Percentiles rank a stretch among this genome's conserved stretches.
Evolutionary conservation across 495 filamentous ascomycete species (phyloP).

Genomic region (Aspergillus sclerotiicarbonarius): DNA sequence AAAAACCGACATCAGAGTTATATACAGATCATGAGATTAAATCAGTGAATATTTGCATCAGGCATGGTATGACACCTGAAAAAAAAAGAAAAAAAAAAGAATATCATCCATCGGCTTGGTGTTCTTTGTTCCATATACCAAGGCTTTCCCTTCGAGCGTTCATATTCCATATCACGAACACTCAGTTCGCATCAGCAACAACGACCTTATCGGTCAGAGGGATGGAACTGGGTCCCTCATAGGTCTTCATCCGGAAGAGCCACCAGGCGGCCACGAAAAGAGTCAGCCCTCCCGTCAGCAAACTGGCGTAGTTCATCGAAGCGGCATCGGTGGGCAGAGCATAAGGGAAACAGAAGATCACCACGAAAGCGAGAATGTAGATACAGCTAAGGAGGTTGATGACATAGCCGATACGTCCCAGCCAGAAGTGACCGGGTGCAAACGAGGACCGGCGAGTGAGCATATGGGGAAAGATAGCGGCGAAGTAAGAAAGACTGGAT

Average conservation of each 20-base stretch:
- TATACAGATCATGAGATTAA: no score
- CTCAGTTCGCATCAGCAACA: neutral
- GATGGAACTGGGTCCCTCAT: neutral
- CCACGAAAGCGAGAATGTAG: conserved; percentile 68
- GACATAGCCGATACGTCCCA: conserved; percentile 53
- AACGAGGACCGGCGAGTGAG: conserved; percentile 63
- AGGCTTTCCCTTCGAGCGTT: no score
- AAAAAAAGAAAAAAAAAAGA: no score
- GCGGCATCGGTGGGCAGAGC: conserved; percentile 50
- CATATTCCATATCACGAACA: no score
- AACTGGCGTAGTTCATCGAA: conserved; percentile 69
- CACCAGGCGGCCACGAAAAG: conserved; percentile 44
- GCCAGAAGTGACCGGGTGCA: conserved; percentile 63
- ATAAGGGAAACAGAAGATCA: conserved; percentile 79
- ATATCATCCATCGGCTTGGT: no score
- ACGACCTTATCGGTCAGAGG: neutral
- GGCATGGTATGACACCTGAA: no score
- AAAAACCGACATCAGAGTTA: no score
- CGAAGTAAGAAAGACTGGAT: conserved; percentile 68
- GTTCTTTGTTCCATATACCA: no score
- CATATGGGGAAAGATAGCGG: conserved; percentile 73
- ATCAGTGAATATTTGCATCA: no score
- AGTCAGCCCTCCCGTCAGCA: conserved; percentile 61
- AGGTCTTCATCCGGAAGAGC: conserved; percentile 16
- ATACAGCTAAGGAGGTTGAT: conserved; percentile 59